A percentile compares a stretch with the other conserved stretches of the same genome.
Evolutionary conservation across 371 early-diverging fungal genomes (phyloP).

Genomic region (Mucor irregularis): DNA sequence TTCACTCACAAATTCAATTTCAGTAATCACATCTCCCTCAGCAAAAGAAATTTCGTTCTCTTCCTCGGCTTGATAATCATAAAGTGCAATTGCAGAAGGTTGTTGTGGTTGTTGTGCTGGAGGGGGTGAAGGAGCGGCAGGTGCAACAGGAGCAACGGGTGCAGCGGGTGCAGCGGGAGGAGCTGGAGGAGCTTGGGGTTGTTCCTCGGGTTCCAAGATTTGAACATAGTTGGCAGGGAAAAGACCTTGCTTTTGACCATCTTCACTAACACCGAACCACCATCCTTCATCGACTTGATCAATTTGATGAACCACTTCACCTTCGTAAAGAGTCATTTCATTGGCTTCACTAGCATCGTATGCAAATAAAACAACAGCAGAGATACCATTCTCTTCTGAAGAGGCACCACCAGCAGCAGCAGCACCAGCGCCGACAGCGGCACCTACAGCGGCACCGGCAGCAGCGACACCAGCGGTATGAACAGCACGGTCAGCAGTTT

Average conservation of each 20-base stretch:
- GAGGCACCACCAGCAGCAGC: conserved; percentile 21
- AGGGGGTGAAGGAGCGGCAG: conserved; percentile 20
- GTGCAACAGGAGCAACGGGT: conserved; percentile 16
- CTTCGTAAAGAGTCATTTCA: conserved; percentile 85
- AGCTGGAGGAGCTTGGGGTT: not conserved
- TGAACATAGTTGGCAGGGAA: conserved; percentile 89
- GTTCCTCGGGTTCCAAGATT: conserved; percentile 47
- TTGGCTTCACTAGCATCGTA: conserved; percentile 83
- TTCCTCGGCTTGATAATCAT: conserved; percentile 87
- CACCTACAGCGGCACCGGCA: too few relatives aligned
- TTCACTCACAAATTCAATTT: conserved; percentile 82
- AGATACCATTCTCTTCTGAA: conserved; percentile 24
- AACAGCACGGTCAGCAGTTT: conserved; percentile 39
- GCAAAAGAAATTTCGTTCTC: conserved; percentile 85
- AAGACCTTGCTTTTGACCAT: conserved; percentile 78
- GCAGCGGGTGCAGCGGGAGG: conserved; percentile 5
- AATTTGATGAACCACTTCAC: conserved; percentile 73
- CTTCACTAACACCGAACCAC: conserved; percentile 85
- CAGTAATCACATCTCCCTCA: conserved; percentile 73
- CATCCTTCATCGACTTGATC: conserved; percentile 83
- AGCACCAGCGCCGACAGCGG: conserved; percentile 18
- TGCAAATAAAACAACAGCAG: conserved; percentile 71
- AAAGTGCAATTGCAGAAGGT: conserved; percentile 67
- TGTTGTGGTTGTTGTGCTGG: conserved; percentile 16
- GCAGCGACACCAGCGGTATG: conserved; percentile 28